Base-by-base conservation (phyloP, 768 basidiomycete genomes). In the Termitomyces sp. region DNA sequence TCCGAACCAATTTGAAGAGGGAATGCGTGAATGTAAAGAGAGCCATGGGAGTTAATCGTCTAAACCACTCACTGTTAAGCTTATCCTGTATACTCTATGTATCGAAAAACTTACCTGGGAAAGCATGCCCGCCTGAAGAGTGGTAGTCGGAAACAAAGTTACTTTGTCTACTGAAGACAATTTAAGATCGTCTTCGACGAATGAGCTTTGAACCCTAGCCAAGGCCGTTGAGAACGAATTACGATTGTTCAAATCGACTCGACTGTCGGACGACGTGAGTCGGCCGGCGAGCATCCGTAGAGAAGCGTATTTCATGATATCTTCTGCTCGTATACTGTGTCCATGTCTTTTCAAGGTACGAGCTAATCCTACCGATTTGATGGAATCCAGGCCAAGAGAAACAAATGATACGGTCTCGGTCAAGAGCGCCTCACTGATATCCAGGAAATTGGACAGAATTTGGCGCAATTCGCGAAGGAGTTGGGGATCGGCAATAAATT, bases 41-140 rank as follows among this genome's bases (percentile, higher is more conserved):
- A 53, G 7, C 71, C 71, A 22, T 56, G 42, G 2, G 70, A 67
- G n/a, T 53, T 61, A 22, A 70, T 56, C 1, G 71, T 71, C 71
- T 72, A 43, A 18, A 56, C 29, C 16, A 50, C 20, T 16, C 39
- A 16, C n/a, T n/a, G n/a, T n/a, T 40, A 60, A 45, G 13, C 47
- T 46, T 6, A 36, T n/a, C n/a, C 25, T 29, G 15, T 22, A 31
- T 15, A n/a, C 20, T 5, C 15, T 16, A 16, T 42, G 23, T 52
- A 2, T 40, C 22, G 40, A 46, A 12, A 31, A 18, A 53, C 64
- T 39, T 53, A 76, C 78, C 68, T 80, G 78, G 3, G 78, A 78
- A 39, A 80, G 59, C 77, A 80, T 78, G 11, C 79, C 79, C 15
- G 75, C 67, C 62, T 80, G 79, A 18, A 80, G 65, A 20, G 66